A percentile compares a stretch with the other conserved stretches of the same genome.
phyloP scores from a whole-genome alignment of 768 basidiomycete species.

The Boletus sp. region DNA sequence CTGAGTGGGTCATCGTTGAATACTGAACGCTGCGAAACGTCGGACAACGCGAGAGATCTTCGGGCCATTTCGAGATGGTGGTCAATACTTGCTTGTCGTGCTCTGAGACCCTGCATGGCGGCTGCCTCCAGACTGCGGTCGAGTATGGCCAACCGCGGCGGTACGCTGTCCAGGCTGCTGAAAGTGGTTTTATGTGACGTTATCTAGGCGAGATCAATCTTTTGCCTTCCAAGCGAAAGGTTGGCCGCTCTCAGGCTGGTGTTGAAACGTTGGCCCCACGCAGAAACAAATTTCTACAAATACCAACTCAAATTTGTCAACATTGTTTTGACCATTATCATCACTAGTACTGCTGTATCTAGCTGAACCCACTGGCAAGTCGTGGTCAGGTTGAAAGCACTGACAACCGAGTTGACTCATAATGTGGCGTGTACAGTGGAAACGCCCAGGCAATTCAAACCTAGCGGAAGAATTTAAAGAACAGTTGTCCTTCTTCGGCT shows the following conservation, averaged over 20 bases:
- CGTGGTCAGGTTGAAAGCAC: too few species aligned
- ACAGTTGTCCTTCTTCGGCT: too few species aligned
- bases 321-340: too few species aligned
- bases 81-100: slow-evolving; percentile 20
- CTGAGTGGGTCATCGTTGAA: background rate
- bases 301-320: background rate
- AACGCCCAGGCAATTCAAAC: background rate
- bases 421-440: background rate
- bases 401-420: background rate
- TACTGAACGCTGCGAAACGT: background rate
- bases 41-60: background rate
- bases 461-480: background rate
- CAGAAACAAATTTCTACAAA: background rate
- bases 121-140: background rate
- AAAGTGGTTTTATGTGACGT: background rate
- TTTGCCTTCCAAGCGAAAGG: too few species aligned
- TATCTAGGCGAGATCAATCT: too few species aligned
- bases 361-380: too few species aligned
- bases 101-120: slow-evolving; percentile 10
- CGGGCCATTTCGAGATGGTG: slow-evolving; percentile 13
- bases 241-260: too few species aligned
- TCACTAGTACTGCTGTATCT: too few species aligned
- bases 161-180: too few species aligned
- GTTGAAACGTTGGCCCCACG: too few species aligned
- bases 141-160: too few species aligned